Evolutionary conservation across 1,284 basidiomycete genomes (phyloP).

Genomic region (Apiotrichum sp.): DNA sequence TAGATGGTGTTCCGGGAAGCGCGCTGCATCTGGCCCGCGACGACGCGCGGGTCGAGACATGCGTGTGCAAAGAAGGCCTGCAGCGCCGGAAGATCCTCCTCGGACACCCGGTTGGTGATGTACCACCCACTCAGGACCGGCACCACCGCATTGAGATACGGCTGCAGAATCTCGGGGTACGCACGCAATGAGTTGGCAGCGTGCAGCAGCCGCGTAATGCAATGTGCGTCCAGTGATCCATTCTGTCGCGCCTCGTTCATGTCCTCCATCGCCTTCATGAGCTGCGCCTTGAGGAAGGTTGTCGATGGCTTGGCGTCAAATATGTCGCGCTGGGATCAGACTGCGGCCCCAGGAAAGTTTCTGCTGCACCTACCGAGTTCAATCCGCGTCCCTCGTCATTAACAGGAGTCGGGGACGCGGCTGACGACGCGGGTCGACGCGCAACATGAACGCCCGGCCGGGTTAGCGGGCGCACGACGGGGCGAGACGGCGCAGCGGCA

Average conservation of each 20-base stretch:
- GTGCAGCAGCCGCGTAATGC: background rate
- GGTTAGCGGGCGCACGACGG: too few relatives aligned
- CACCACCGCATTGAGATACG: constrained; percentile 5
- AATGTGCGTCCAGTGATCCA: background rate
- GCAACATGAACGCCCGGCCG: background rate
- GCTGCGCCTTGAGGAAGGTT: constrained; percentile 7
- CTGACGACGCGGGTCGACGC: background rate
- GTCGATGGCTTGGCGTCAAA: background rate
- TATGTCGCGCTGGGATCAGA: constrained; percentile 1
- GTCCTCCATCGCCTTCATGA: constrained; percentile 7
- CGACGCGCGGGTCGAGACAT: constrained; percentile 1
- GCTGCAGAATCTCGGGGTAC: constrained; percentile 3
- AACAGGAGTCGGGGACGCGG: background rate
- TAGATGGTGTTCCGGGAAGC: background rate
- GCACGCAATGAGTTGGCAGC: background rate
- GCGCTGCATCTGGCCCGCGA: background rate
- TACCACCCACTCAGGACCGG: constrained; percentile 4
- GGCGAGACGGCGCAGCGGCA: too few relatives aligned
- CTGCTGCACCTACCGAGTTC: background rate
- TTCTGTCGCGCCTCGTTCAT: too few relatives aligned
- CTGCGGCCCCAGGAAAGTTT: too few relatives aligned
- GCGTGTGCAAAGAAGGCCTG: constrained; percentile 6
- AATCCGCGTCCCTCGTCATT: background rate
- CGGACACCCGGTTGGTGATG: background rate
- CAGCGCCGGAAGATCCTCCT: background rate